Evolutionary conservation across 2,329 filamentous ascomycete genomes (phyloP).

Genomic region (Beauveria australis): DNA sequence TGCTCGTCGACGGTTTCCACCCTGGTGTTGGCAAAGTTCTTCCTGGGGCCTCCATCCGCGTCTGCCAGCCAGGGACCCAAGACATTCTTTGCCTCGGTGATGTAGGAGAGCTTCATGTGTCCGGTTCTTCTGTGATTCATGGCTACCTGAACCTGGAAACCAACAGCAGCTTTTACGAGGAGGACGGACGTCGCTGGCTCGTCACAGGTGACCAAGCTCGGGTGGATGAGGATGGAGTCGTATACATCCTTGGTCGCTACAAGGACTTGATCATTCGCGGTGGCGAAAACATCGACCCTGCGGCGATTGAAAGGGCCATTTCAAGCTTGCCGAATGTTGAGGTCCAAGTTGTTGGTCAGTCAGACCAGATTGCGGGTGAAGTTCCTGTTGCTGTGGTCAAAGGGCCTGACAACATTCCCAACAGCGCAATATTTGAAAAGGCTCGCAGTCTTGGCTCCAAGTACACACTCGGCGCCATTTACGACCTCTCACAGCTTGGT

Average conservation of each 20-base stretch:
- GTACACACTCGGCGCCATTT: slow-evolving; percentile 31
- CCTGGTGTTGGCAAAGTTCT: slow-evolving; percentile 34
- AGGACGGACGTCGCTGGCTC: slow-evolving; percentile 28
- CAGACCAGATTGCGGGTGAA: slow-evolving; percentile 38
- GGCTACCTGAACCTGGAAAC: slow-evolving; percentile 23
- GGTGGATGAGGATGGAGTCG: slow-evolving; percentile 28
- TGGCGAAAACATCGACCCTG: slow-evolving; percentile 36
- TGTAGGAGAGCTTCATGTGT: slow-evolving; percentile 33
- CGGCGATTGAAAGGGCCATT: slow-evolving; percentile 28
- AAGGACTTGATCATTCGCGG: slow-evolving; percentile 39
- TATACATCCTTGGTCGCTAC: slow-evolving; percentile 33
- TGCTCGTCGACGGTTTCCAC: slow-evolving; percentile 25
- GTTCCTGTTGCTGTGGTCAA: slow-evolving; percentile 37
- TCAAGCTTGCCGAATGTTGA: slow-evolving; percentile 22
- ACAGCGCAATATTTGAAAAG: slow-evolving; percentile 23
- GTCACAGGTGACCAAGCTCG: slow-evolving; percentile 32
- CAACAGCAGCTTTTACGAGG: slow-evolving; percentile 27
- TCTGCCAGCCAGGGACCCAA: slow-evolving; percentile 26
- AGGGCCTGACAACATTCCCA: slow-evolving; percentile 23
- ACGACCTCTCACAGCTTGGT: slow-evolving; percentile 33
- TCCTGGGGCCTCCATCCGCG: slow-evolving; percentile 29
- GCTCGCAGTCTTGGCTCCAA: slow-evolving; percentile 26
- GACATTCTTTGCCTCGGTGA: slow-evolving; percentile 23
- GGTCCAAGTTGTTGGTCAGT: slow-evolving; percentile 33
- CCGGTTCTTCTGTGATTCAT: slow-evolving; percentile 27